Conservation (phyloP, 2,329 filamentous ascomycete species). For the Fusarium sp. region DNA sequence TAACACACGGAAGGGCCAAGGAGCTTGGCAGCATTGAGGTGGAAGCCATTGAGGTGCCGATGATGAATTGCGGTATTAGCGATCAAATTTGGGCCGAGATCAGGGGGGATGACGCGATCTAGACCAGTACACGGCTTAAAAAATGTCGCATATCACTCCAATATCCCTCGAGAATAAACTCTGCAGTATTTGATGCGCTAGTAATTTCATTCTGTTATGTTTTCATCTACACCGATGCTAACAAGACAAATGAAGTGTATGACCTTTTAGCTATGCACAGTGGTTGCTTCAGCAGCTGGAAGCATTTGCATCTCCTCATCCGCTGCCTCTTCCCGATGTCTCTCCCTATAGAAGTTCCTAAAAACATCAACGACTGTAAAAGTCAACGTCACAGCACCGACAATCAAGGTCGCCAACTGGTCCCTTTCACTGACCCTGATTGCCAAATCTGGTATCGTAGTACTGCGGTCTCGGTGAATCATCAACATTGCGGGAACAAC, state of each 20-base stretch:
- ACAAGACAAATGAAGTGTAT: not conserved
- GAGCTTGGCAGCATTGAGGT: too few species aligned
- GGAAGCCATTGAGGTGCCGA: too few species aligned
- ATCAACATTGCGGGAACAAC: not conserved
- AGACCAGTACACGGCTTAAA: too few species aligned
- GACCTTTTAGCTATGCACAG: not conserved
- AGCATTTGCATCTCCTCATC: not conserved
- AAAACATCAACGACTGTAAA: not conserved
- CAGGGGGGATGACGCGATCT: too few species aligned
- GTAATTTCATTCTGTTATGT: too few species aligned
- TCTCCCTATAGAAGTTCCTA: not conserved
- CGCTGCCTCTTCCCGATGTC: not conserved
- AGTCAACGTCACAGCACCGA: not conserved
- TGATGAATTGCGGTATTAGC: too few species aligned
- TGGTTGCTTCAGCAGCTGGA: not conserved
- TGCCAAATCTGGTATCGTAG: not conserved
- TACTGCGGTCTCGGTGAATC: not conserved
- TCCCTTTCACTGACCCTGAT: not conserved
- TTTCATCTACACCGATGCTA: too few species aligned
- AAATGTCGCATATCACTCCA: too few species aligned
- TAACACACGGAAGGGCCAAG: too few species aligned
- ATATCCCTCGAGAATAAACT: too few species aligned
- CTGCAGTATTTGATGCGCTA: too few species aligned
- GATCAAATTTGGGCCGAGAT: too few species aligned
- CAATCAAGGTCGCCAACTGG: constrained; percentile 12